Evolutionary conservation across 2,329 filamentous ascomycete genomes (phyloP).

Genomic region (Pseudogymnoascus sp.): DNA sequence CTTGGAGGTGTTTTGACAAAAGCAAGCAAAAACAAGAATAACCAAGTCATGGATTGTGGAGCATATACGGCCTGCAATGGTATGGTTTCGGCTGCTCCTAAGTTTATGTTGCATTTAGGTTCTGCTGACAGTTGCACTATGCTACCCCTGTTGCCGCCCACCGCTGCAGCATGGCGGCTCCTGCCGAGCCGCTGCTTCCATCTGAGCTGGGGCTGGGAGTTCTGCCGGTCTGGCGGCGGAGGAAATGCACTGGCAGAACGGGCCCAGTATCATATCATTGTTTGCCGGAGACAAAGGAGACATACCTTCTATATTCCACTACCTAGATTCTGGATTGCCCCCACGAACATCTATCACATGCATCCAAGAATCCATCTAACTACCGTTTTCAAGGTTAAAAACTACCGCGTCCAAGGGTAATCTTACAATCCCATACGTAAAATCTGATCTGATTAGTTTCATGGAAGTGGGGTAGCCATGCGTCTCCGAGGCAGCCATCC

Average conservation of each 20-base stretch:
- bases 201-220: not conserved
- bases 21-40: not conserved
- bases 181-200: not conserved
- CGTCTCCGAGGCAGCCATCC: no score
- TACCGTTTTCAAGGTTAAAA: not conserved
- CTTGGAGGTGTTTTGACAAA: not conserved
- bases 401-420: not conserved
- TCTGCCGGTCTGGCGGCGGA: not conserved
- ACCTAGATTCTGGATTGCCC: not conserved
- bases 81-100: not conserved
- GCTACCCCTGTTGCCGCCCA: not conserved
- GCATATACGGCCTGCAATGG: not conserved
- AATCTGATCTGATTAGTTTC: not conserved
- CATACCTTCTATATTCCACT: not conserved
- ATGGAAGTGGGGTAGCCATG: not conserved
- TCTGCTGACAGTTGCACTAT: not conserved
- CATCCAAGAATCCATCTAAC: not conserved
- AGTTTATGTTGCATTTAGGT: not conserved
- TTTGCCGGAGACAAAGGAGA: not conserved
- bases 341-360: not conserved
- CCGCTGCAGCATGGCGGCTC: not conserved
- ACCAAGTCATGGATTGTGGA: not conserved
- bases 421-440: not conserved
- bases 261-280: not conserved
- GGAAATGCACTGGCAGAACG: not conserved